phyloP scores from a whole-genome alignment of 129 eudicot genomes.

The Artemisia annua region DNA sequence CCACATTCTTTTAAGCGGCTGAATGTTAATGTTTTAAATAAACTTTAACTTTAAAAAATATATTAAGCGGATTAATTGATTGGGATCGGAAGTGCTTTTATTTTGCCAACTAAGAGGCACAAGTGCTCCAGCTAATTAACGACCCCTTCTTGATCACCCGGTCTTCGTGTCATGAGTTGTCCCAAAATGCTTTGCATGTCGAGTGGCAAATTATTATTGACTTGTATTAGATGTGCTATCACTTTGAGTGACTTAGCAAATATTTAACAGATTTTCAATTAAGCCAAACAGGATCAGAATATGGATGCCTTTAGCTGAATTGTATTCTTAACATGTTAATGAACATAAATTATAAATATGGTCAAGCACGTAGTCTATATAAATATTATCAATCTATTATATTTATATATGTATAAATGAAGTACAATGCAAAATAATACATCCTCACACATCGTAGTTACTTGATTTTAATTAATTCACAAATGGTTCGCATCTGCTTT shows the following conservation, averaged over 20 bases:
- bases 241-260: no score
- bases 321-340: no score
- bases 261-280: no score
- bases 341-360: no score
- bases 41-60: background rate
- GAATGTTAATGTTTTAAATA: background rate
- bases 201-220: conserved; percentile 15
- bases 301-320: no score
- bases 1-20: background rate
- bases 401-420: no score
- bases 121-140: conserved; percentile 38
- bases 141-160: conserved; percentile 16
- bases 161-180: conserved; percentile 42
- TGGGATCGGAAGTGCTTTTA: conserved; percentile 24
- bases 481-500: background rate
- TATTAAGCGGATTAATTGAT: background rate
- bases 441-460: conserved; percentile 3
- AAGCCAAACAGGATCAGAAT: no score
- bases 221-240: background rate
- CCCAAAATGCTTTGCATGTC: conserved; percentile 20
- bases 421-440: no score
- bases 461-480: background rate
- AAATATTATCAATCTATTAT: no score
- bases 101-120: conserved; percentile 37
- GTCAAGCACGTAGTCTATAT: no score